Base-by-base conservation (phyloP, 192 early-diverging fungal species). In the Backusella tuberculispora region DNA sequence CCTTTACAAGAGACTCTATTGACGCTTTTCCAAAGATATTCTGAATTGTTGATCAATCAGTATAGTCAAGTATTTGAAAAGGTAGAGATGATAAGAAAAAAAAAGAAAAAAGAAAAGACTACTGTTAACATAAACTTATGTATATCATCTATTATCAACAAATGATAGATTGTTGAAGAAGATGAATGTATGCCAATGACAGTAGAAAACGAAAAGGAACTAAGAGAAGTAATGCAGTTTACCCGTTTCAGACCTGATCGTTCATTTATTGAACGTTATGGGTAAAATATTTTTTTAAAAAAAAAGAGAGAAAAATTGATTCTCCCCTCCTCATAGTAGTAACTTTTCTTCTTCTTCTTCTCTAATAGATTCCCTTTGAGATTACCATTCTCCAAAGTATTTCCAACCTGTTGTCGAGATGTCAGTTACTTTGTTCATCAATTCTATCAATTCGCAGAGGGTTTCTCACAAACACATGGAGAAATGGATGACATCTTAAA, bases 401-500 rank as follows among this genome's bases (percentile, higher is more conserved):
- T 95, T 60, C 89, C 91, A 14, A 87, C 86, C 21, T 89, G 84
- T 78, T 94, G 93, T 83, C 77, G 84, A 37, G 85, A 88, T 63
- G 90, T 96, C 41, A 84, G 88, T 47, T 77, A 86, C 14, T 94
- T 95, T 79, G 88, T 96, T 15, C 70, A 79, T 46, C 90, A 92
- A 69, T 96, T 94, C 73, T 96, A 96, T 78, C 87, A 86, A 24
- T 96, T 96, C 78, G 90, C 92, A 9, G 92, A 94, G 76, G 94
- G 93, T 0, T 95, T 95, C 74, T 84, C 89, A 24, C 92, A 94
- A 78, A 89, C 91, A 60, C 88, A 92, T 71, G 90, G 89, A 79
- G 93, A 94, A 69, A 95, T 96, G 90, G 95, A 96, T 74, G 95
- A 96, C 69, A 83, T 95, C 50, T 78, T 93, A 64, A 94, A 91